Base-by-base conservation (phyloP, 345 rosid species). In the Eucalyptus tenuipes region DNA sequence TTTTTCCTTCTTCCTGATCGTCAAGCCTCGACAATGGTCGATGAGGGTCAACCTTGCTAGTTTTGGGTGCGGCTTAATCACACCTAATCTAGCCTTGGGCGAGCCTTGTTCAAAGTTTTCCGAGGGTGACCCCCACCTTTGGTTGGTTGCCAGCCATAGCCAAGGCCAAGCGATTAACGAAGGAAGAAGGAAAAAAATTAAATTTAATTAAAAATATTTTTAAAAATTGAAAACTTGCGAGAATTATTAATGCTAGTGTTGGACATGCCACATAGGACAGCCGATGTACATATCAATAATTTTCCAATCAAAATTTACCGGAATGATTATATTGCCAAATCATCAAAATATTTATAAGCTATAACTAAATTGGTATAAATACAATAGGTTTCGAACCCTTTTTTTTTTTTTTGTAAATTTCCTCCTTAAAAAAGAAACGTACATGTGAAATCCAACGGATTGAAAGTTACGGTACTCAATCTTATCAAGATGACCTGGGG, bases 11-110 rank as follows among this genome's bases (percentile, higher is more conserved):
- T 31, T 31, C 40, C 1, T 52, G 3, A 15, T n/a, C 6, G 0
- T 5, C 2, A 3, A 0, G 7, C n/a, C 64, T 27, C 0, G 1
- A 1, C 4, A 11, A 27, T 17, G 2, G 66, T 0, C 6, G 3
- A 3, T 59, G 33, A 59, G 33, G 66, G 15, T 59, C 7, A 29
- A 2, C 33, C 68, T 59, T 27, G 14, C 68, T 29, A 12, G 68
- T 31, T 59, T 59, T 59, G 31, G 68, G 68, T 0, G 2, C 27
- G 68, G 68, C 1, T 27, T 15, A 12, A 59, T 16, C 8, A 0
- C 1, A 7, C 31, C 4, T 29, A 29, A 0, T 59, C 31, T 59
- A 59, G 68, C 68, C 68, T 27, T 0, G 0, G 33, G 7, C 3
- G 4, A 27, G 68, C 33, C 68, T 27, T 3, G 4, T 13, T 59